A percentile compares a stretch with the other conserved stretches of the same genome.
phyloP scores from a whole-genome alignment of 2,329 filamentous ascomycete species.

The Plenodomus biglobosus region DNA sequence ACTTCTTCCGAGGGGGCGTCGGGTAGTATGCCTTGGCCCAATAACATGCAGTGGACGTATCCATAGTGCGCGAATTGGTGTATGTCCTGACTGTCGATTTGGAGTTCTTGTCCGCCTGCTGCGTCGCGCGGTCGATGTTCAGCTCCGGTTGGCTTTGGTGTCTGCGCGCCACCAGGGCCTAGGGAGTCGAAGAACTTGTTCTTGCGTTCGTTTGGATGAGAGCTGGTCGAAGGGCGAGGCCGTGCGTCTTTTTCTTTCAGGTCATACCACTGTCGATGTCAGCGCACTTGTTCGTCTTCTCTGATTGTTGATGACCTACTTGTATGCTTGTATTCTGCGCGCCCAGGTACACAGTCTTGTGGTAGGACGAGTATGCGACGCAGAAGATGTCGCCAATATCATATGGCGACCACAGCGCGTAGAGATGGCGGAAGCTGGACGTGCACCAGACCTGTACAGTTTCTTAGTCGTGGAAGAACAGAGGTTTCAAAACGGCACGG shows the following conservation, averaged over 20 bases:
- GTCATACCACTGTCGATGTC: conserved; percentile 68
- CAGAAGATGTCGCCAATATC: conserved; percentile 97
- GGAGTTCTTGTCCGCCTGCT: conserved; percentile 66
- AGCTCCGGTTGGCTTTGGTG: conserved; percentile 68
- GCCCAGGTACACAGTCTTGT: conserved; percentile 85
- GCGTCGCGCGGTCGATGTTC: conserved; percentile 52
- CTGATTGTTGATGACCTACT: conserved; percentile 33
- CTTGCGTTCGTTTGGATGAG: conserved; percentile 73
- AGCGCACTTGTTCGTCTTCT: conserved; percentile 3
- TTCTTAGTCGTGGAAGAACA: too few species aligned
- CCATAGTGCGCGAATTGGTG: conserved; percentile 91
- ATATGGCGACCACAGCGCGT: conserved; percentile 89
- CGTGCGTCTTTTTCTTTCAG: conserved; percentile 64
- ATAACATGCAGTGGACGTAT: conserved; percentile 94
- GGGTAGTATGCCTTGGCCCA: conserved; percentile 72
- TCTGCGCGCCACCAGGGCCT: conserved; percentile 78
- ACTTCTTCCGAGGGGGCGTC: conserved; percentile 74
- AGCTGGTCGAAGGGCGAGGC: conserved; percentile 63
- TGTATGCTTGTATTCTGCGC: conserved; percentile 87
- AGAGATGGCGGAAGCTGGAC: conserved; percentile 70
- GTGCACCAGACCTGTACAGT: conserved; percentile 72
- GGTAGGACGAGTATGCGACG: conserved; percentile 78
- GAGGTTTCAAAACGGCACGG: background rate
- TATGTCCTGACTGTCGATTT: conserved; percentile 79
- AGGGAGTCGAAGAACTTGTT: conserved; percentile 93